A percentile compares a stretch with the other conserved stretches of the same genome.
These are phyloP conservation scores for Penicillium sp. DNA, from an alignment of 2,329 filamentous ascomycete genomes.

Conservation along the genomic window DNA sequence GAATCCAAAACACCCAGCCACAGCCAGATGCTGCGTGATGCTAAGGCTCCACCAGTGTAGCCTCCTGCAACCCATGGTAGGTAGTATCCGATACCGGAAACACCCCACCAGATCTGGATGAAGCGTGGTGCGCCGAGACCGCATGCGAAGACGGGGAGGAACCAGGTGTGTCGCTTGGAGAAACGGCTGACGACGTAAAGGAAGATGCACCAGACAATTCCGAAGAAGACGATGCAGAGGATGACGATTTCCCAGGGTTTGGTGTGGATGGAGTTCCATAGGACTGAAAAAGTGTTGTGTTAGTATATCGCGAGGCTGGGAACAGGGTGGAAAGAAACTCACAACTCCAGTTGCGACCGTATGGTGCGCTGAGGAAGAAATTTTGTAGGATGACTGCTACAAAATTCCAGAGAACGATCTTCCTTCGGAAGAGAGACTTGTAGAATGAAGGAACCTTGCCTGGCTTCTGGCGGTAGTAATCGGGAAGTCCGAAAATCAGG, in stretches of 20 bases:
- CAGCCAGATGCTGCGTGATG: slow-evolving; percentile 62
- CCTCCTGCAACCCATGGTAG: slow-evolving; percentile 61
- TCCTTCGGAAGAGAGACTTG: slow-evolving; percentile 59
- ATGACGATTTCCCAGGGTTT: slow-evolving; percentile 58
- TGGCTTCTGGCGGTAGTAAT: slow-evolving; percentile 66
- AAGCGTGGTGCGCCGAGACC: slow-evolving; percentile 65
- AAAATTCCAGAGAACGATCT: slow-evolving; percentile 69
- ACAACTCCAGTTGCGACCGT: slow-evolving; percentile 67
- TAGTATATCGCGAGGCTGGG: background rate
- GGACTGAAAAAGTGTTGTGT: slow-evolving; percentile 32
- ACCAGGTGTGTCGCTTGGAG: slow-evolving; percentile 63
- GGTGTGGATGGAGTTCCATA: slow-evolving; percentile 60
- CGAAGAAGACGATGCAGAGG: slow-evolving; percentile 50
- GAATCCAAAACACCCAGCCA: slow-evolving; percentile 68
- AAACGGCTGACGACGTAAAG: slow-evolving; percentile 54
- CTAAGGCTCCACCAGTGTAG: slow-evolving; percentile 55
- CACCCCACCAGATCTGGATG: slow-evolving; percentile 68
- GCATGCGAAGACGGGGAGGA: slow-evolving; percentile 67
- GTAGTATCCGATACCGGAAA: slow-evolving; percentile 60
- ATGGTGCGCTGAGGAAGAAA: slow-evolving; percentile 66
- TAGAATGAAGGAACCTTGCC: slow-evolving; percentile 68
- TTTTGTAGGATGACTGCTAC: slow-evolving; percentile 65
- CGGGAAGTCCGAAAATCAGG: slow-evolving; percentile 61
- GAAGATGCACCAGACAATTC: slow-evolving; percentile 57
- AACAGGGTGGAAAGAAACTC: slow-evolving; percentile 15